Conservation (phyloP, 805 yeast genomes). For the Yarrowia osloensis region DNA sequence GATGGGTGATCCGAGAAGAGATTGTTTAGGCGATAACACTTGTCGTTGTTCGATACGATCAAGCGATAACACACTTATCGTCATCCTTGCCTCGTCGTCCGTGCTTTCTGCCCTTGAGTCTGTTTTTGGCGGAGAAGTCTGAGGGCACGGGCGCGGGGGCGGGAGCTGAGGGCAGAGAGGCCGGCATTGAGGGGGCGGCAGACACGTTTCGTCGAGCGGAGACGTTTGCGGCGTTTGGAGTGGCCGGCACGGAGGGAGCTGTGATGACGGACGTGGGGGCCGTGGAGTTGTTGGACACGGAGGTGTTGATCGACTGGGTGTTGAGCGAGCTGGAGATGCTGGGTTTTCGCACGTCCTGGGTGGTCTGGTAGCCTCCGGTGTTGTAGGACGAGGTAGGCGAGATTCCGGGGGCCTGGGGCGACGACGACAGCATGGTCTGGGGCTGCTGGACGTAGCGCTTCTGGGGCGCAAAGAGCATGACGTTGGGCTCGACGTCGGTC, state of each 20-base stretch:
- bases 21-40: too few species aligned
- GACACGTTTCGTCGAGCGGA: slow-evolving; percentile 16
- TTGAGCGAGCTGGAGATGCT: background rate
- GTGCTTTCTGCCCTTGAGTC: slow-evolving; percentile 10
- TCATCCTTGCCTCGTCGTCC: slow-evolving; percentile 29
- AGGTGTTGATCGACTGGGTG: background rate
- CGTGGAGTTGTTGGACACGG: slow-evolving; percentile 2
- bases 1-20: too few species aligned
- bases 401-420: background rate
- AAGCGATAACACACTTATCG: slow-evolving; percentile 19
- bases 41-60: too few species aligned
- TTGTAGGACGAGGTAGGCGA: slow-evolving; percentile 1
- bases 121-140: background rate
- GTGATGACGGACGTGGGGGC: slow-evolving; percentile 5
- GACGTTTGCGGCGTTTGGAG: background rate
- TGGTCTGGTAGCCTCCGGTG: slow-evolving; percentile 17
- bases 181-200: slow-evolving; percentile 1
- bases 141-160: background rate
- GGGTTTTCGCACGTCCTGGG: slow-evolving; percentile 29
- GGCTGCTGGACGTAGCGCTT: background rate
- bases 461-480: slow-evolving; percentile 30
- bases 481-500: slow-evolving; percentile 43
- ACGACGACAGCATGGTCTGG: slow-evolving; percentile 4
- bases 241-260: background rate
- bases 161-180: background rate